Evolutionary conservation across 2,329 filamentous ascomycete species (phyloP).

Genomic region (Metarhizium anisopliae): DNA sequence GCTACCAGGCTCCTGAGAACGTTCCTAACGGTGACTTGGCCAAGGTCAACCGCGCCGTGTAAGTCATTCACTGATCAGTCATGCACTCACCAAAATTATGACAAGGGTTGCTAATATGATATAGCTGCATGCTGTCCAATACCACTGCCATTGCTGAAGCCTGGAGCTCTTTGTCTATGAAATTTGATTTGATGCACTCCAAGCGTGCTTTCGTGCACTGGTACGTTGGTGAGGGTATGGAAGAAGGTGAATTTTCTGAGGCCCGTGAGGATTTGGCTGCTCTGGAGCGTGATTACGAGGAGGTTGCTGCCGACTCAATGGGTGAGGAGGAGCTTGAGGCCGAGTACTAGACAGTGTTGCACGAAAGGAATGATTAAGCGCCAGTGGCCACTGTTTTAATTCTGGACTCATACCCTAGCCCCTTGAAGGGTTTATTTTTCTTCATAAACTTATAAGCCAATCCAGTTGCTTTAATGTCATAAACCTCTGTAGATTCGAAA

Average conservation of each 20-base stretch:
- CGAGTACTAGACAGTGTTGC: constrained; percentile 63
- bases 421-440: constrained; percentile 26
- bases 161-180: constrained; percentile 91
- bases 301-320: constrained; percentile 90
- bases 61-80: constrained; percentile 35
- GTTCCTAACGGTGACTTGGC: constrained; percentile 96
- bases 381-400: constrained; percentile 9
- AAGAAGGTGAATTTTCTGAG: constrained; percentile 99
- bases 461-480: constrained; percentile 27
- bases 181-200: constrained; percentile 99
- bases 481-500: constrained; percentile 21
- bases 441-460: constrained; percentile 27
- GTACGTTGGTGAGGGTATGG: constrained; percentile 99
- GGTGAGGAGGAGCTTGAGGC: constrained; percentile 81
- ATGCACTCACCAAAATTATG: background rate
- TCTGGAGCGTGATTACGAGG: constrained; percentile 96
- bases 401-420: constrained; percentile 18
- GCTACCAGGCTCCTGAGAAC: constrained; percentile 94
- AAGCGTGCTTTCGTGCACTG: constrained; percentile 99
- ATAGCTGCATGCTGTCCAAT: constrained; percentile 94
- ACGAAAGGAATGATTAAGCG: constrained; percentile 3
- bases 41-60: constrained; percentile 97
- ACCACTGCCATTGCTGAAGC: constrained; percentile 98
- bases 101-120: constrained; percentile 14
- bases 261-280: constrained; percentile 97